Percentiles rank a stretch among this genome's conserved stretches.
These are phyloP conservation scores for Raddia guianensis DNA, from an alignment of 176 grass and related monocot species.

Conservation along the genomic window DNA sequence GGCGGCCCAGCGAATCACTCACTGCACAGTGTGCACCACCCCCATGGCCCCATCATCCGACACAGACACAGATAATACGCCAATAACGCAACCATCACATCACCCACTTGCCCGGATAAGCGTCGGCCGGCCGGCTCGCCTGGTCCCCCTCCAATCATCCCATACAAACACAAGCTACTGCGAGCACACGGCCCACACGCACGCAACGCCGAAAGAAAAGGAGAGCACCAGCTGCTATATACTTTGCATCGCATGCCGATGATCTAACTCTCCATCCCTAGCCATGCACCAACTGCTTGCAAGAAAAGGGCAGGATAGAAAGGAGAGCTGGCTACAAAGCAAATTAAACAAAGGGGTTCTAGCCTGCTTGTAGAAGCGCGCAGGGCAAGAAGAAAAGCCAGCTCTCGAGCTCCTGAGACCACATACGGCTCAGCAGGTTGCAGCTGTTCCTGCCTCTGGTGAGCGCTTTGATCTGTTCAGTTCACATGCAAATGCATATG, in stretches of 20 bases:
- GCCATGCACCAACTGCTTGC: not conserved
- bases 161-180: too few species aligned
- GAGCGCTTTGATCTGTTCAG: conserved; percentile 10
- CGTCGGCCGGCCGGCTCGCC: conserved; percentile 21
- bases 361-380: not conserved
- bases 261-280: not conserved
- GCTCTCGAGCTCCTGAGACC: not conserved
- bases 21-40: too few species aligned
- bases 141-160: not conserved
- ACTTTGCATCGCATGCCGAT: conserved; percentile 15
- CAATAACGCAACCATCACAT: conserved; percentile 36
- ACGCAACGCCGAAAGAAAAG: conserved; percentile 20
- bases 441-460: conserved; percentile 20
- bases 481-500: not conserved
- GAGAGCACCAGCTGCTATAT: not conserved
- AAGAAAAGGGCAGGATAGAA: not conserved
- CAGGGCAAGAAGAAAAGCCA: not conserved
- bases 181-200: not conserved
- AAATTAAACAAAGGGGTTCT: not conserved
- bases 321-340: conserved; percentile 8
- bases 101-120: conserved; percentile 37
- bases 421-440: not conserved
- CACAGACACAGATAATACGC: conserved; percentile 9
- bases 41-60: not conserved
- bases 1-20: conserved; percentile 14